Percentiles rank a stretch among this genome's conserved stretches.
These are phyloP conservation scores for Rhytidhysteron rufulum DNA, from an alignment of 2,329 filamentous ascomycete species.

Conservation along the genomic window DNA sequence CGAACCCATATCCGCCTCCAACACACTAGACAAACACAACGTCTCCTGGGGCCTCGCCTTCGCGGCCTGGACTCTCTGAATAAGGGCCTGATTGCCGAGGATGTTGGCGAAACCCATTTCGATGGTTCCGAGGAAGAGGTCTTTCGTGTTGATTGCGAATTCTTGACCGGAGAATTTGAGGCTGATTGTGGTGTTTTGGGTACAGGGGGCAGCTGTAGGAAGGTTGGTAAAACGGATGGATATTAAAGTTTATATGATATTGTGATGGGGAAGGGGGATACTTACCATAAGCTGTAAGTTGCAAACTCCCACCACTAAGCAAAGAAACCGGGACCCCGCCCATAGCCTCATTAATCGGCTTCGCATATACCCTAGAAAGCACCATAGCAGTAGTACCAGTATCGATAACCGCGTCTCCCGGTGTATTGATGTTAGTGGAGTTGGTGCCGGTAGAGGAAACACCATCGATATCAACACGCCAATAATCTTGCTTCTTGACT, in stretches of 20 bases:
- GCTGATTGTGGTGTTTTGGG: neutral
- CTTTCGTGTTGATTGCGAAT: conserved; percentile 1
- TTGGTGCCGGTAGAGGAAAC: neutral
- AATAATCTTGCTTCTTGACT: conserved; percentile 19
- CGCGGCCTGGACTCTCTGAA: neutral
- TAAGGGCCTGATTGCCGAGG: conserved; percentile 1
- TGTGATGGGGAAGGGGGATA: no score
- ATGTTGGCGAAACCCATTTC: conserved; percentile 2
- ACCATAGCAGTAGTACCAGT: neutral
- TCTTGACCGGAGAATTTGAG: conserved; percentile 1
- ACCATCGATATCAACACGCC: conserved; percentile 21
- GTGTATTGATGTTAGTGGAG: neutral
- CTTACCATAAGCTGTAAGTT: neutral
- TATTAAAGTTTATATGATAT: no score
- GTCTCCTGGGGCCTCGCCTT: neutral
- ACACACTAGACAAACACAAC: neutral
- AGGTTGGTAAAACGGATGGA: neutral
- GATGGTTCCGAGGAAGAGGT: conserved; percentile 2
- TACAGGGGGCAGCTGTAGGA: conserved; percentile 1
- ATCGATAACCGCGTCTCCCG: neutral
- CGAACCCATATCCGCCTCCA: neutral
- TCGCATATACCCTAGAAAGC: neutral
- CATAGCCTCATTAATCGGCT: neutral
- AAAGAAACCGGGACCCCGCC: neutral
- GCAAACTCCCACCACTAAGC: neutral